A percentile compares a stretch with the other conserved stretches of the same genome.
Conservation (phyloP, 2,329 filamentous ascomycete species). For the Penicillium verrucosum region DNA sequence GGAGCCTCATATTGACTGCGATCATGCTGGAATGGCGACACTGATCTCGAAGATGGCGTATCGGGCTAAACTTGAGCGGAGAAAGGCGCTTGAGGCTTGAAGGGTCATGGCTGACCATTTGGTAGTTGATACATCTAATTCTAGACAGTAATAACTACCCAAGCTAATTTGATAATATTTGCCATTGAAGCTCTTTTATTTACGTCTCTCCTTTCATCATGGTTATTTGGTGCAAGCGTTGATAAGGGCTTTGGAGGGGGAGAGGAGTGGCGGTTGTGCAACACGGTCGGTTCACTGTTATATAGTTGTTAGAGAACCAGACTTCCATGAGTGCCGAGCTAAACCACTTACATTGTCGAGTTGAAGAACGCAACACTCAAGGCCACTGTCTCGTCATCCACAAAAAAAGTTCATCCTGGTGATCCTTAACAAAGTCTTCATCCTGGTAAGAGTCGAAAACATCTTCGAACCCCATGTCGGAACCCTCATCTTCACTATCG, state of each 20-base stretch:
- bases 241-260: neutral
- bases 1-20: conserved; percentile 18
- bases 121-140: neutral
- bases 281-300: too few relatives aligned
- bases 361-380: conserved; percentile 21
- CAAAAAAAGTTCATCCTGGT: too few relatives aligned
- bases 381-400: neutral
- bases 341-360: conserved; percentile 22
- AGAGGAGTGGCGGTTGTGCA: neutral
- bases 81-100: conserved; percentile 1
- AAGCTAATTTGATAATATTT: neutral
- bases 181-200: too few relatives aligned
- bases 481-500: too few relatives aligned
- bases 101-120: too few relatives aligned
- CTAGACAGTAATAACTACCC: neutral
- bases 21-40: conserved; percentile 26
- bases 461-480: too few relatives aligned
- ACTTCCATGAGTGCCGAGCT: neutral
- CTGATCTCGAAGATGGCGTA: conserved; percentile 21
- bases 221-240: neutral
- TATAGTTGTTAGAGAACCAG: too few relatives aligned
- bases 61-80: conserved; percentile 8
- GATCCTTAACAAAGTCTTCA: too few relatives aligned
- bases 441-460: too few relatives aligned
- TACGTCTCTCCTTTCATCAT: neutral